Evolutionary conservation across 495 filamentous ascomycete species (phyloP).

Genomic region (Saxophila tyrrhenica): DNA sequence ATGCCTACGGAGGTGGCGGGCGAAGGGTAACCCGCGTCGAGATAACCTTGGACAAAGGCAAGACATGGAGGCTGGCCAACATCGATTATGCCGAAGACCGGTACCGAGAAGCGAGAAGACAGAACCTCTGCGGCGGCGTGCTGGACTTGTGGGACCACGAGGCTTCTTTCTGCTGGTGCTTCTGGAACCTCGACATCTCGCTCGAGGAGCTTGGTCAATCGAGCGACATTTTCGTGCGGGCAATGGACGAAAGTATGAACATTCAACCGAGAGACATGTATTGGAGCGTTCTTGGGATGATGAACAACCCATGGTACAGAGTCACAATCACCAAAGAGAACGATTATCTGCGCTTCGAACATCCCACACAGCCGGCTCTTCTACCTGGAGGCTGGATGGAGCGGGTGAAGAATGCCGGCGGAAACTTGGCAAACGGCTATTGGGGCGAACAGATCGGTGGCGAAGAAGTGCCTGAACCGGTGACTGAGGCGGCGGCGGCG

Average conservation of each 20-base stretch:
- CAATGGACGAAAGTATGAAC: constrained; percentile 87
- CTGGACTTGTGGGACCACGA: constrained; percentile 79
- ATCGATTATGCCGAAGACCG: constrained; percentile 80
- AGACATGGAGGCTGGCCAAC: constrained; percentile 68
- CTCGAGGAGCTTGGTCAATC: constrained; percentile 50
- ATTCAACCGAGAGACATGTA: constrained; percentile 91
- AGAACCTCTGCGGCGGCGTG: constrained; percentile 61
- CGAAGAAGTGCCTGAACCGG: constrained; percentile 38
- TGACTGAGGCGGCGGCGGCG: constrained; percentile 40
- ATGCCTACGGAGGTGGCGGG: constrained; percentile 88
- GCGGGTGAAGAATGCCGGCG: constrained; percentile 75
- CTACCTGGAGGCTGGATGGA: constrained; percentile 93
- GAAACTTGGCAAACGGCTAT: constrained; percentile 67
- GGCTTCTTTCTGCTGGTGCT: constrained; percentile 83
- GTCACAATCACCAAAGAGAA: constrained; percentile 66
- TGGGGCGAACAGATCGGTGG: constrained; percentile 70
- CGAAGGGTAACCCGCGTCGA: constrained; percentile 74
- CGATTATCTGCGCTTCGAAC: constrained; percentile 64
- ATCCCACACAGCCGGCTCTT: constrained; percentile 74
- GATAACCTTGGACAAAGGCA: constrained; percentile 74
- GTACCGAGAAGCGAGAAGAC: constrained; percentile 55
- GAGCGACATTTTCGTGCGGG: constrained; percentile 68
- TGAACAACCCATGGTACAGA: constrained; percentile 96
- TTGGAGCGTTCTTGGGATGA: constrained; percentile 95
- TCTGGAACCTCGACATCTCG: constrained; percentile 71